Base-by-base conservation (phyloP, 129 eudicot species). In the Pulicaria dysenterica region DNA sequence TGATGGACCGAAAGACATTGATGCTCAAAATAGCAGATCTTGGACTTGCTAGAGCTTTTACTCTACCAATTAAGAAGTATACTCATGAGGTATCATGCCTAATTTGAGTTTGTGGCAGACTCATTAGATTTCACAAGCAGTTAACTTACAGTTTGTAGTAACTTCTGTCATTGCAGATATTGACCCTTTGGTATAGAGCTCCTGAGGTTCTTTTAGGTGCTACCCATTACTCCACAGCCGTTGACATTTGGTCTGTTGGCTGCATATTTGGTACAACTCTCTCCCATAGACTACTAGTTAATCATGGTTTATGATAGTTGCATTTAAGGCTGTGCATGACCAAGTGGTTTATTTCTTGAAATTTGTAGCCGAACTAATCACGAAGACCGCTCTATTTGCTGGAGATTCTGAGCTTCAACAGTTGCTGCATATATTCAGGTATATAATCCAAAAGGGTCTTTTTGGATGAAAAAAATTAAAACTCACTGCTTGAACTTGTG, bases 241-340 rank as follows among this genome's bases (percentile, higher is more conserved):
- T 94, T 46, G 97, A 94, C 85, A 90, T 90, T 84, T 94, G 99
- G 99, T 94, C 94, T 65, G 99, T 94, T 75, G 99, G 89, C 74
- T 94, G 97, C 73, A 90, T 94, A 67, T 94, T 94, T 88, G 99
- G 96, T 90, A 90, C 5, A 24, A 0, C 14, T 64, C 39, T 24
- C 61, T 73, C 44, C 56, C 47, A 51, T 14, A 31, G 6, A 61
- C 16, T 5, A 61, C 16, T 5, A 54, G 13, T 42, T 74, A 14
- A 51, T 73, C 1, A 6, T 62, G 6, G 14, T 62, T 37, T 16
- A 41, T 75, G n/a, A 12, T 34, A 5, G 14, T 57, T 67, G 12
- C 24, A 16, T 43, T 41, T 39, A 8, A 64, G 2, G 16, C 10
- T 36, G 5, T 34, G 31, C 2, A 41, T 38, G 4, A 62, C 64